Evolutionary conservation across 257 asterid species (phyloP).

Genomic region (Solanum paucissectum): DNA sequence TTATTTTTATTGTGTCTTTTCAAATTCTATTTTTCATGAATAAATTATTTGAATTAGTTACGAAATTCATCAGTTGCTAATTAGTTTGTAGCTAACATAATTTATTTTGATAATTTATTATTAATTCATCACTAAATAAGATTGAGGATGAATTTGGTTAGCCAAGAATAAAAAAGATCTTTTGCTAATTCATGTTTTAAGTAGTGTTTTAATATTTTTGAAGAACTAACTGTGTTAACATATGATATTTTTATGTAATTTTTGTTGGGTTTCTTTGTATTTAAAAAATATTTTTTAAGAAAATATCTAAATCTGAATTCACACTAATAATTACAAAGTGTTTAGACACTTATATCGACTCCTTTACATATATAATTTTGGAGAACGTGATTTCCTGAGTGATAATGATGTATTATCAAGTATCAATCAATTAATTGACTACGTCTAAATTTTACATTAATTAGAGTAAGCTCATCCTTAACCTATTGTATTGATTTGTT

Average conservation of each 20-base stretch:
- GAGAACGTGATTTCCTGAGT: background rate
- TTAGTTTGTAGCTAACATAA: background rate
- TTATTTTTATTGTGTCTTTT: background rate
- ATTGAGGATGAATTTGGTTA: background rate
- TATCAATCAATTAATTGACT: background rate
- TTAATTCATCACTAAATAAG: background rate
- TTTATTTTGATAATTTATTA: background rate
- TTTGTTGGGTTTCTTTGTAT: background rate
- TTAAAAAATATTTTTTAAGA: background rate
- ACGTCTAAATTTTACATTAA: background rate
- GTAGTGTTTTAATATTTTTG: background rate
- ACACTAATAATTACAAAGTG: background rate
- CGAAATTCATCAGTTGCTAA: background rate
- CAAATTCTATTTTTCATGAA: background rate
- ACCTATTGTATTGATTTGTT: background rate
- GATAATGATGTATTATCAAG: background rate
- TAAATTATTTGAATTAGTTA: background rate
- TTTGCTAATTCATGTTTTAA: background rate
- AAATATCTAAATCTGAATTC: background rate
- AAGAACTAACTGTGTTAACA: background rate
- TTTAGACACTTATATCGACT: background rate
- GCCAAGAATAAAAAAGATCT: background rate
- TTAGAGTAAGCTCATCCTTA: background rate
- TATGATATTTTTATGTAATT: background rate
- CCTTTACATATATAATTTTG: background rate